Conservation (phyloP, 1,139 yeast genomes). For the Petasospora rhodanensis region DNA sequence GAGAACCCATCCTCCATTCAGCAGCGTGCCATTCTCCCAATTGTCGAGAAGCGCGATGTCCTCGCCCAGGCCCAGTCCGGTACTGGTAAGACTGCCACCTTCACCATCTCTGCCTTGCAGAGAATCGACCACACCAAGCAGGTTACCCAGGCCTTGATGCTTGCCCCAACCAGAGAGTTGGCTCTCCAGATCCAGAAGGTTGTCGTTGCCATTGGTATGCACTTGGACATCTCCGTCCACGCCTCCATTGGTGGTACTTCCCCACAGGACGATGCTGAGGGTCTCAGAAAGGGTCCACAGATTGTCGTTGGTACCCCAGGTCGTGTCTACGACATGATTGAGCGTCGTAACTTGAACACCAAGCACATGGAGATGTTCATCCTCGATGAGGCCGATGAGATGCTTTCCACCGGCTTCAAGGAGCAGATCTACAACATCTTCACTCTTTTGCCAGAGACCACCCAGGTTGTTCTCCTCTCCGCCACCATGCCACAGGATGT, state of each 20-base stretch:
- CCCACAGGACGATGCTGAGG: constrained; percentile 85
- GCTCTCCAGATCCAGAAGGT: constrained; percentile 98
- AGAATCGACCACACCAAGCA: constrained; percentile 69
- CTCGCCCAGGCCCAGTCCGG: constrained; percentile 99
- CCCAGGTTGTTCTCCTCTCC: constrained; percentile 93
- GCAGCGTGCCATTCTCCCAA: constrained; percentile 89
- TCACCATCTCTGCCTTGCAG: constrained; percentile 95
- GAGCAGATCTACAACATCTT: constrained; percentile 97
- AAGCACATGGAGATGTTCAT: constrained; percentile 93
- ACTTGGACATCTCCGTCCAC: constrained; percentile 91
- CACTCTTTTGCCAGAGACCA: constrained; percentile 88
- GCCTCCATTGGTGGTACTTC: constrained; percentile 99
- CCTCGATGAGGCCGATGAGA: constrained; percentile 99
- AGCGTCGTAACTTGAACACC: constrained; percentile 87
- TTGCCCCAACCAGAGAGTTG: constrained; percentile 98
- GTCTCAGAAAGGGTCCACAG: constrained; percentile 90
- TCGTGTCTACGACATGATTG: constrained; percentile 96
- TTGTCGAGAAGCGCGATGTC: constrained; percentile 84
- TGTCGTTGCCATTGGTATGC: constrained; percentile 88
- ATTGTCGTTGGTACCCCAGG: constrained; percentile 99
- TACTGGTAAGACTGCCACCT: constrained; percentile 97
- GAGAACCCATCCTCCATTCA: constrained; percentile 95
- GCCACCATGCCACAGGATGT: constrained; percentile 99
- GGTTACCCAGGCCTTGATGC: constrained; percentile 88
- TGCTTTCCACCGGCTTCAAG: constrained; percentile 95